Evolutionary conservation across 148 eudicot genomes (phyloP).

Genomic region (Chenopodium formosanum): DNA sequence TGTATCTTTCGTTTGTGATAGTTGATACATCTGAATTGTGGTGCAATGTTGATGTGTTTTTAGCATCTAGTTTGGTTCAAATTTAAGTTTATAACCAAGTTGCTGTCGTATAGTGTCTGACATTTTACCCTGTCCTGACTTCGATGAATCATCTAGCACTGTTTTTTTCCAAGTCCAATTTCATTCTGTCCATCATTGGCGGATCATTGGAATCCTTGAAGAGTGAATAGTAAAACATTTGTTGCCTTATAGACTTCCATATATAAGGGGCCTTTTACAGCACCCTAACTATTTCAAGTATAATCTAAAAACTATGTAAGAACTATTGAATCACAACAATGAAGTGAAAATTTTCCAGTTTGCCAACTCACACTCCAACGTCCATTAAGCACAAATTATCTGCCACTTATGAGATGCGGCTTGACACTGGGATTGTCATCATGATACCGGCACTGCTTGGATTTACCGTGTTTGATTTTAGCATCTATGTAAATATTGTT

Average conservation of each 20-base stretch:
- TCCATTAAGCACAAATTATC: background rate
- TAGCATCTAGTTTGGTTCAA: background rate
- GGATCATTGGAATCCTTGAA: background rate
- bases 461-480: background rate
- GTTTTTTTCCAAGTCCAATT: background rate
- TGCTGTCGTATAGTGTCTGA: background rate
- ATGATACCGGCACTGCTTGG: background rate
- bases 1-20: background rate
- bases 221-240: background rate
- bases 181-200: background rate
- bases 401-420: background rate
- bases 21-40: background rate
- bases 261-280: background rate
- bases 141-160: background rate
- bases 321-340: background rate
- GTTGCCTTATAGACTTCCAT: background rate
- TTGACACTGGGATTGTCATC: background rate
- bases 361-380: background rate
- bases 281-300: background rate
- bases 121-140: background rate
- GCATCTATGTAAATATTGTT: background rate
- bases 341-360: background rate
- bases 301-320: background rate
- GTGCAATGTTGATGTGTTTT: background rate
- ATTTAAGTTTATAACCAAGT: background rate